Percentiles rank a stretch among this genome's conserved stretches.
Conservation (phyloP, 805 yeast genomes). For the Pichia pseudocactophila region DNA sequence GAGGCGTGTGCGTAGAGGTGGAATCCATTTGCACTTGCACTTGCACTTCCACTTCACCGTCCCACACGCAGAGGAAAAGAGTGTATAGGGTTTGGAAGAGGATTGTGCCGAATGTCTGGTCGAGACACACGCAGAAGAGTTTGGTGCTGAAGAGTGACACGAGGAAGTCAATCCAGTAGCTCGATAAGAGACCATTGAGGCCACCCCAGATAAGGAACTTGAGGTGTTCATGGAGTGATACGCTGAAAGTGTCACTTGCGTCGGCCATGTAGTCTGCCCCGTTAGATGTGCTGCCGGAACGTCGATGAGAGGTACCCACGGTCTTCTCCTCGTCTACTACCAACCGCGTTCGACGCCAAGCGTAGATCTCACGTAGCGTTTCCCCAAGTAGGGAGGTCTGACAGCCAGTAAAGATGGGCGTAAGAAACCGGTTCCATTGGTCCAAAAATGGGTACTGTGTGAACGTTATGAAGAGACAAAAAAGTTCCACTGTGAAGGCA, state of each 20-base stretch:
- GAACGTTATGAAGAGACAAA: slow-evolving; percentile 10
- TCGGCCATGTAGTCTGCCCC: no score
- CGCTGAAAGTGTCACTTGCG: no score
- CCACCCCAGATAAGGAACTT: slow-evolving; percentile 56
- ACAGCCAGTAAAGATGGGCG: slow-evolving; percentile 13
- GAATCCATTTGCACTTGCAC: not conserved
- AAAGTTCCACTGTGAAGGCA: slow-evolving; percentile 8
- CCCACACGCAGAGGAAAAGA: slow-evolving; percentile 47
- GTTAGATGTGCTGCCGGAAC: no score
- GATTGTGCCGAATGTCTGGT: slow-evolving; percentile 49
- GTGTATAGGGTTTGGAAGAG: slow-evolving; percentile 44
- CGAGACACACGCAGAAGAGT: slow-evolving; percentile 36
- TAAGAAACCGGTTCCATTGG: slow-evolving; percentile 9
- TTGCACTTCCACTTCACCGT: slow-evolving; percentile 28
- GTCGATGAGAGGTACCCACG: not conserved
- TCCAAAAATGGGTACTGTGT: slow-evolving; percentile 12
- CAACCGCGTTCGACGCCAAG: slow-evolving; percentile 2
- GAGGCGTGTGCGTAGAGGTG: not conserved
- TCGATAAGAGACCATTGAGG: slow-evolving; percentile 46
- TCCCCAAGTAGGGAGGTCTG: slow-evolving; percentile 12
- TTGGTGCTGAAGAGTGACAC: slow-evolving; percentile 29
- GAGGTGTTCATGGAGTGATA: slow-evolving; percentile 20
- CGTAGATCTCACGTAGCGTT: slow-evolving; percentile 7
- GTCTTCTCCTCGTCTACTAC: not conserved
- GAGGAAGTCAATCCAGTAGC: slow-evolving; percentile 45